These are phyloP conservation scores for Pythium rhizo-oryzae DNA, from an alignment of 352 stramenopile genomes.

Conservation along the genomic window DNA sequence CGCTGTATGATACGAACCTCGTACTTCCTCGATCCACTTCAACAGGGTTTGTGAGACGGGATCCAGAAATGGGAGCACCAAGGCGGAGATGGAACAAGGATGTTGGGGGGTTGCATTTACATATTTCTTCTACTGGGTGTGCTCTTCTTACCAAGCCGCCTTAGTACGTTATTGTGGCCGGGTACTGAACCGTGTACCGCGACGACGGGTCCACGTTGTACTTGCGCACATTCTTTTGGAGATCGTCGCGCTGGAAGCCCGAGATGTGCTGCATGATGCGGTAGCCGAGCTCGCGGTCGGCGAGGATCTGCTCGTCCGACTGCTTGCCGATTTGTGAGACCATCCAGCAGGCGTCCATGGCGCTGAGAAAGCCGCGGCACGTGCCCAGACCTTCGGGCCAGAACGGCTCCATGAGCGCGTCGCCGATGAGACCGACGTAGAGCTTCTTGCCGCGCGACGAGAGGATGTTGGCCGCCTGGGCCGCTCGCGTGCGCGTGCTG, in stretches of 20 bases:
- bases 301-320: conserved; percentile 72
- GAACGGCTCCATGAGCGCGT: conserved; percentile 86
- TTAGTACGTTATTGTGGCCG: conserved; percentile 34
- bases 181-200: conserved; percentile 81
- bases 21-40: background rate
- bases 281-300: conserved; percentile 78
- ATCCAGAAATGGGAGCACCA: no score
- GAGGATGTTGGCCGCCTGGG: conserved; percentile 74
- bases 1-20: conserved; percentile 2
- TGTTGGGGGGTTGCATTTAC: background rate
- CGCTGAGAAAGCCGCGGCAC: conserved; percentile 80
- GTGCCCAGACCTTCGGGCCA: conserved; percentile 85
- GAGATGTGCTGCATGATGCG: conserved; percentile 78
- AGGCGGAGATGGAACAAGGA: background rate
- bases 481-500: conserved; percentile 71
- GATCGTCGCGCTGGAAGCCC: conserved; percentile 67
- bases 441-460: conserved; percentile 71
- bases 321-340: conserved; percentile 69
- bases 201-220: conserved; percentile 78
- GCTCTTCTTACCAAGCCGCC: background rate
- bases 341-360: conserved; percentile 80
- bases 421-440: conserved; percentile 77
- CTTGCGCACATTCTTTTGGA: conserved; percentile 85
- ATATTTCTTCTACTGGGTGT: background rate
- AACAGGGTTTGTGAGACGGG: no score